A percentile compares a stretch with the other conserved stretches of the same genome.
phyloP scores from a whole-genome alignment of 768 basidiomycete species.

The Trametes gibbosa region DNA sequence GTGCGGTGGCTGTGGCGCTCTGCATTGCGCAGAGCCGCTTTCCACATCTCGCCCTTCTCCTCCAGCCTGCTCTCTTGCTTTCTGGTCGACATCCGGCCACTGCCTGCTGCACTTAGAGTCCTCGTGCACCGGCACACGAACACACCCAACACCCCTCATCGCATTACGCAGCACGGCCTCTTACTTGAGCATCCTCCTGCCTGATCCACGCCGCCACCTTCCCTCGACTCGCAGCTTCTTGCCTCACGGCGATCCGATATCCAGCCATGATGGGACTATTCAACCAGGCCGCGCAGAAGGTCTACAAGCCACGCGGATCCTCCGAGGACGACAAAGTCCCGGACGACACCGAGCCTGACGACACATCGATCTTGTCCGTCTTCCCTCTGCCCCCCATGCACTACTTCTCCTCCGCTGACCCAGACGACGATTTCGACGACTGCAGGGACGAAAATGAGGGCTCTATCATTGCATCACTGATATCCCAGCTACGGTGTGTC shows the following conservation, averaged over 20 bases:
- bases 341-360: conserved; percentile 84
- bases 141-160: not conserved
- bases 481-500: conserved; percentile 80
- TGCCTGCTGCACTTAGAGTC: not conserved
- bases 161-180: conserved; percentile 13
- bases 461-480: conserved; percentile 81
- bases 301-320: conserved; percentile 66
- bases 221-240: not conserved
- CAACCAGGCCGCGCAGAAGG: conserved; percentile 62
- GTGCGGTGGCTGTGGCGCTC: conserved; percentile 4
- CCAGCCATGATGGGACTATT: conserved; percentile 76
- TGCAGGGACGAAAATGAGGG: conserved; percentile 90
- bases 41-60: not conserved
- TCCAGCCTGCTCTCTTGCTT: not conserved
- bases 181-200: not conserved
- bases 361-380: conserved; percentile 84
- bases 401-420: conserved; percentile 30
- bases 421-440: conserved; percentile 30
- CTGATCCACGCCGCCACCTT: conserved; percentile 17
- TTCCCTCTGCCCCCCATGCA: conserved; percentile 32
- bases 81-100: not conserved
- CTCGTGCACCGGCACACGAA: not conserved
- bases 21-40: not conserved
- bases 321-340: conserved; percentile 67
- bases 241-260: not conserved